Base-by-base conservation (phyloP, 306 rosid species). In the Cotoneaster glaucophyllus region DNA sequence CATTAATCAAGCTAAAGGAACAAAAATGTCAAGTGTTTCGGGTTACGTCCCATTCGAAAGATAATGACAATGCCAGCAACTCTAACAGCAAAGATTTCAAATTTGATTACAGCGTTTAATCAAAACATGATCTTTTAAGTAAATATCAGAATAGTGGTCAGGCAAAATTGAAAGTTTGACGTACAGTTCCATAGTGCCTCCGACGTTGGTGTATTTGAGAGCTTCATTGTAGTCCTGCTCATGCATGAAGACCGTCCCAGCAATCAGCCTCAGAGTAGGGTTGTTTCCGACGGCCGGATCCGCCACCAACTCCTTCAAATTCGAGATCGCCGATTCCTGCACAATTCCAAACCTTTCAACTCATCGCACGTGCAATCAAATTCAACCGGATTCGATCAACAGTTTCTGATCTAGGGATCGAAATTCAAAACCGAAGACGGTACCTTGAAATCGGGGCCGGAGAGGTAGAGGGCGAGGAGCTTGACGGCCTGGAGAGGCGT, bases 401-500 rank as follows among this genome's bases (percentile, higher is more conserved):
- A 13, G 2, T 6, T 3, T 62, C 11, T 62, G 41, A 18, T 31
- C 13, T 18, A 4, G 25, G 68, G 44, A 64, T 64, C 7, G 19
- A 17, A 17, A 29, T 64, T 0, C 24, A 31, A 64, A 64, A 31
- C 8, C 13, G 66, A 64, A 64, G 66, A 61, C 18, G 11, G 9
- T 43, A 87, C 98, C 98, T 90, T 95, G 76, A 21, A 74, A 4
- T 84, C 87, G 45, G 97, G 96, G 66, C 81, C 70, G 31, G 93
- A 86, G 81, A 92, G 89, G 76, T 92, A 95, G 72, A 86, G 93
- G 29, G 99, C 99, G 78, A 95, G 93, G 66, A 95, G 72, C 76
- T 95, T 92, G 73, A 95, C 97, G 50, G 99, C 97, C 69, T 95
- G 97, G 65, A 95, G 98, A 73, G 99, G 84, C 2, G 99, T 90